These are phyloP conservation scores for Linaria vulgaris DNA, from an alignment of 257 asterid species.

Conservation along the genomic window DNA sequence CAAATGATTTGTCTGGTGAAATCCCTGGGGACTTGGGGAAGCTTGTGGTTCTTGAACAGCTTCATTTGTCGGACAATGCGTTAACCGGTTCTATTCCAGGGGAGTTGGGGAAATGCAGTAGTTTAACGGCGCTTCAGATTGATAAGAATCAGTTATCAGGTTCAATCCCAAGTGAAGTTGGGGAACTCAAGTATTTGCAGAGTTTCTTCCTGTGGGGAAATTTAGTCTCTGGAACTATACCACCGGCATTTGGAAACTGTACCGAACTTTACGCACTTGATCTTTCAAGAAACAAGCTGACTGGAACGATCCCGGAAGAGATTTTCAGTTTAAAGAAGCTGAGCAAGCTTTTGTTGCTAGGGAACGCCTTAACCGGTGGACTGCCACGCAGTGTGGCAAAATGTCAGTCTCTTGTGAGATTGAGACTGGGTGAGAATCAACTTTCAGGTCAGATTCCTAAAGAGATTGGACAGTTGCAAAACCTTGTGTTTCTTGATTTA, in stretches of 20 bases:
- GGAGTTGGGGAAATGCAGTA: slow-evolving; percentile 69
- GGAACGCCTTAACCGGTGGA: slow-evolving; percentile 69
- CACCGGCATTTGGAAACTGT: slow-evolving; percentile 69
- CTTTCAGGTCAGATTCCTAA: slow-evolving; percentile 90
- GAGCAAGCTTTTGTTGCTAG: slow-evolving; percentile 75
- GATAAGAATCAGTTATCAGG: slow-evolving; percentile 83
- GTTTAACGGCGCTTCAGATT: slow-evolving; percentile 75
- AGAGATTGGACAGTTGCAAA: slow-evolving; percentile 80
- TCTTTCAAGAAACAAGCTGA: slow-evolving; percentile 74
- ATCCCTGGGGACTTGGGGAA: slow-evolving; percentile 71
- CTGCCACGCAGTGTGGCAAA: slow-evolving; percentile 56
- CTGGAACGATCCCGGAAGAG: slow-evolving; percentile 85
- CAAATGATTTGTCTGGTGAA: slow-evolving; percentile 63
- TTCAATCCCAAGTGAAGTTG: slow-evolving; percentile 63
- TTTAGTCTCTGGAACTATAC: slow-evolving; percentile 73
- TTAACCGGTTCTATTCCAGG: slow-evolving; percentile 64
- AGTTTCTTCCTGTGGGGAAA: slow-evolving; percentile 89
- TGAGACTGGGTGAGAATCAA: slow-evolving; percentile 88
- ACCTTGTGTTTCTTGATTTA: slow-evolving; percentile 91
- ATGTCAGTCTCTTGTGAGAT: slow-evolving; percentile 83
- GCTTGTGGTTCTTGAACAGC: slow-evolving; percentile 62
- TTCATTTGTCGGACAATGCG: slow-evolving; percentile 77
- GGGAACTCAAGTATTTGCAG: slow-evolving; percentile 73
- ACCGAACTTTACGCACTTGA: slow-evolving; percentile 88
- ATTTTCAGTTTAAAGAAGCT: slow-evolving; percentile 68